Conservation (phyloP, 2,329 filamentous ascomycete species). For the Aspergillus spinulosporus region DNA sequence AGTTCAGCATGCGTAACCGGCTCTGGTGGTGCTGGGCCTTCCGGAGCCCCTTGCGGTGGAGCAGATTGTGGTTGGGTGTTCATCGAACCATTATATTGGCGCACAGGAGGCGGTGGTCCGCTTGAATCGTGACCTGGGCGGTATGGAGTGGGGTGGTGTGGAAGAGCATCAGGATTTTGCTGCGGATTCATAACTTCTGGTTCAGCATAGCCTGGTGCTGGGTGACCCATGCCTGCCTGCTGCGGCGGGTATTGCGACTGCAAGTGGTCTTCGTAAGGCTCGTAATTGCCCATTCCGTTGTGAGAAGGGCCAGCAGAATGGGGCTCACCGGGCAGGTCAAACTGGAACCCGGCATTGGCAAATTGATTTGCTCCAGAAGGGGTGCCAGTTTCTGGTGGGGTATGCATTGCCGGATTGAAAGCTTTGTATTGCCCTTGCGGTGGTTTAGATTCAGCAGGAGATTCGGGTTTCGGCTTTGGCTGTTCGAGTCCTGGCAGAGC, state of each 20-base stretch:
- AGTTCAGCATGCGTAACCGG: slow-evolving; percentile 79
- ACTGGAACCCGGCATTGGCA: slow-evolving; percentile 61
- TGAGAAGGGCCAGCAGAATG: slow-evolving; percentile 19
- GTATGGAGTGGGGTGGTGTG: slow-evolving; percentile 57
- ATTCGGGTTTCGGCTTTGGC: slow-evolving; percentile 29
- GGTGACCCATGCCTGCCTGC: too few species aligned
- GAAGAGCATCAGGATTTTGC: slow-evolving; percentile 57
- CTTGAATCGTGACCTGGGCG: slow-evolving; percentile 52
- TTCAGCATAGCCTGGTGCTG: slow-evolving; percentile 14
- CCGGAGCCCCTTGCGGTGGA: slow-evolving; percentile 26
- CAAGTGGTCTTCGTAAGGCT: slow-evolving; percentile 25
- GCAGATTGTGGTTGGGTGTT: slow-evolving; percentile 36
- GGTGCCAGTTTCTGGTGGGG: slow-evolving; percentile 49
- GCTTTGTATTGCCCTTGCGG: slow-evolving; percentile 36
- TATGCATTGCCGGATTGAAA: slow-evolving; percentile 44
- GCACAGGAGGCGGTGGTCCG: slow-evolving; percentile 52
- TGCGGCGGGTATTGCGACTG: slow-evolving; percentile 15
- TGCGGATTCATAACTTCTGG: slow-evolving; percentile 24
- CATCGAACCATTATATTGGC: slow-evolving; percentile 49
- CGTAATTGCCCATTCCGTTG: slow-evolving; percentile 25
- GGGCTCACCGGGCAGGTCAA: slow-evolving; percentile 62
- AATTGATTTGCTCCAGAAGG: slow-evolving; percentile 34
- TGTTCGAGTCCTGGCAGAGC: slow-evolving; percentile 37
- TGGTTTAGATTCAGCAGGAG: slow-evolving; percentile 22
- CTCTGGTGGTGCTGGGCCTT: slow-evolving; percentile 25